phyloP scores from a whole-genome alignment of 2,329 filamentous ascomycete genomes.

The Paecilomyces formosus region DNA sequence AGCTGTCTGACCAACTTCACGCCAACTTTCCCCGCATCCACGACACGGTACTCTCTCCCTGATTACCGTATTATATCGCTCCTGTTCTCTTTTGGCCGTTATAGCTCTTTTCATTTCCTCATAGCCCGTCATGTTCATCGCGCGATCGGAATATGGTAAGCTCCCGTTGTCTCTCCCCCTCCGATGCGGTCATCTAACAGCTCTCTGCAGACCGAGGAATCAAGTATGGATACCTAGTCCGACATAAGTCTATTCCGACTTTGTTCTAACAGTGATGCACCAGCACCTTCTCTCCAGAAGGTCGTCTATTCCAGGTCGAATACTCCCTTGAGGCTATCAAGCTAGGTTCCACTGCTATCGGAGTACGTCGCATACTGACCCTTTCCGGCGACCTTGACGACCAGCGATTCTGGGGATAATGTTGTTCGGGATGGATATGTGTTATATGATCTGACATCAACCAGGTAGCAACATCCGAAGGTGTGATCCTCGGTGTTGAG shows the following conservation, averaged over 20 bases:
- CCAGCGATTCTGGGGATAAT: not conserved
- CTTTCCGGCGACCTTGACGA: not conserved
- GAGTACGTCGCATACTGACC: constrained; percentile 45
- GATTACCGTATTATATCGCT: constrained; percentile 5
- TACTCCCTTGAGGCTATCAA: constrained; percentile 99
- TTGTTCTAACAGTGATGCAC: constrained; percentile 15
- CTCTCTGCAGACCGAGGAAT: constrained; percentile 75
- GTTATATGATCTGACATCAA: constrained; percentile 10
- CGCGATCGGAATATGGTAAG: constrained; percentile 99
- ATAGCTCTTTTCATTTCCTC: constrained; percentile 7
- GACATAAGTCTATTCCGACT: not conserved
- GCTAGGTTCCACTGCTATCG: constrained; percentile 95
- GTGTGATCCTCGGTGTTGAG: constrained; percentile 94
- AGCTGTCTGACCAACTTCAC: constrained; percentile 8
- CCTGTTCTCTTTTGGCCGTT: constrained; percentile 1
- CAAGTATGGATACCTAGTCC: constrained; percentile 59
- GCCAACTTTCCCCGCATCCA: not conserved
- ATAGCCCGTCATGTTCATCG: constrained; percentile 87
- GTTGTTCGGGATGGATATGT: not conserved
- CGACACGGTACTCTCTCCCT: constrained; percentile 7
- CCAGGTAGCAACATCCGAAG: constrained; percentile 80
- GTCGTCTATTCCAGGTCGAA: constrained; percentile 99
- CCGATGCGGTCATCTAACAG: constrained; percentile 29
- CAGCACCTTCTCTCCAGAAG: constrained; percentile 99
- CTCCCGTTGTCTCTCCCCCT: constrained; percentile 18